Conservation (phyloP, 2,329 filamentous ascomycete genomes). For the Tolypocladium album region DNA sequence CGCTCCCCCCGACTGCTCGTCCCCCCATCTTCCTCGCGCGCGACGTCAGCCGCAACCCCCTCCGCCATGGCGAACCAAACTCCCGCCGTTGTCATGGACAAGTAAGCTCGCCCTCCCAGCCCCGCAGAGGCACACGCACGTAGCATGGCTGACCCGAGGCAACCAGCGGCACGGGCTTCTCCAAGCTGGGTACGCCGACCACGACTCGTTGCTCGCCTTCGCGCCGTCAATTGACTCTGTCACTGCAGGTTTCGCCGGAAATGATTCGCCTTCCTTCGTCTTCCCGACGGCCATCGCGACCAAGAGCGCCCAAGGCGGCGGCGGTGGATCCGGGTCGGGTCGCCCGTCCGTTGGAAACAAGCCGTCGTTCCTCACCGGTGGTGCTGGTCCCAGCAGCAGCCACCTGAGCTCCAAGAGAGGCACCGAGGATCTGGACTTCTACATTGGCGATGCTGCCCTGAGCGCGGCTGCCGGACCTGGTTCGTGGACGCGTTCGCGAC, state of each 20-base stretch:
- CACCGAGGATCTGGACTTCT: slow-evolving; percentile 96
- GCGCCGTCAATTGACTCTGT: slow-evolving; percentile 12
- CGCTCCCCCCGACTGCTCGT: neutral
- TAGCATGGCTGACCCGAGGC: slow-evolving; percentile 19
- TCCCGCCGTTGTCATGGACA: slow-evolving; percentile 99
- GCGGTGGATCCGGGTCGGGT: slow-evolving; percentile 70
- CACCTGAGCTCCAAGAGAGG: slow-evolving; percentile 87
- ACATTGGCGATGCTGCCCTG: slow-evolving; percentile 94
- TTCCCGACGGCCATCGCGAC: slow-evolving; percentile 98
- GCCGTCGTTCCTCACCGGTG: slow-evolving; percentile 87
- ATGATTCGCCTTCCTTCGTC: slow-evolving; percentile 97
- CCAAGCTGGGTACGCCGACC: slow-evolving; percentile 76
- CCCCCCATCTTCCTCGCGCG: slow-evolving; percentile 5
- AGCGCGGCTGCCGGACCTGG: slow-evolving; percentile 73
- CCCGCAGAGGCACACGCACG: slow-evolving; percentile 10
- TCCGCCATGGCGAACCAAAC: slow-evolving; percentile 86
- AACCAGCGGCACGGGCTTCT: slow-evolving; percentile 92
- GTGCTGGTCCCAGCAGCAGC: slow-evolving; percentile 62
- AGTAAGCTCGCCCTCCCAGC: slow-evolving; percentile 55
- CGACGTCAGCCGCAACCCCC: slow-evolving; percentile 10
- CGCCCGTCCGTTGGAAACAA: slow-evolving; percentile 88
- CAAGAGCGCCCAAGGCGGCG: slow-evolving; percentile 64
- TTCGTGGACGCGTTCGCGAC: slow-evolving; percentile 24
- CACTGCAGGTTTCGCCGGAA: slow-evolving; percentile 81
- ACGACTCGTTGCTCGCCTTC: neutral